Percentiles rank a stretch among this genome's conserved stretches.
phyloP scores from a whole-genome alignment of 129 eudicot species.

The Mikania micrantha region DNA sequence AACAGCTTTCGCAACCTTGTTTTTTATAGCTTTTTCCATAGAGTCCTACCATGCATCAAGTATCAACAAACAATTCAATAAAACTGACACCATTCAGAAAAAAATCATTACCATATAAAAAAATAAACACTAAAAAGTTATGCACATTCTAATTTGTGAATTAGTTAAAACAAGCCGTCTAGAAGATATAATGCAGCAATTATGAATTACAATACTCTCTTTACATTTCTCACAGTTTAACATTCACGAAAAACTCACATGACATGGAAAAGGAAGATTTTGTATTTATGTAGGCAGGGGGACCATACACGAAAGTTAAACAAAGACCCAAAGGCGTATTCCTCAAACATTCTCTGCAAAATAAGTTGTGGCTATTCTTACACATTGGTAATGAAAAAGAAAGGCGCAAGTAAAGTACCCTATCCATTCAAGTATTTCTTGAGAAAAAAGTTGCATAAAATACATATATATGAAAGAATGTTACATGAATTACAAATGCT shows the following conservation, averaged over 20 bases:
- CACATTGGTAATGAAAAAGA: not conserved
- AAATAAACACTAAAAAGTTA: not conserved
- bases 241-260: not conserved
- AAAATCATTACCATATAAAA: not conserved
- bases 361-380: not conserved
- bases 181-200: not conserved
- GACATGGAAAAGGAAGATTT: not conserved
- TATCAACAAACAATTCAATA: conserved; percentile 5
- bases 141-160: not conserved
- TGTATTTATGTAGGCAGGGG: not conserved
- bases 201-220: not conserved
- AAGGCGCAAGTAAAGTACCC: too few relatives aligned
- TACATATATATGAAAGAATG: not conserved
- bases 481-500: not conserved
- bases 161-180: not conserved
- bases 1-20: conserved; percentile 97
- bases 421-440: too few relatives aligned
- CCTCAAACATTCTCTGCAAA: not conserved
- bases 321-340: not conserved
- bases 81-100: not conserved
- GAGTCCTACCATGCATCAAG: conserved; percentile 83
- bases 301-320: not conserved
- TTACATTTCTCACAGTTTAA: not conserved
- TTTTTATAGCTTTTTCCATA: conserved; percentile 97
- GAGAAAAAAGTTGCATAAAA: not conserved